Base-by-base conservation (phyloP, 73 alveolate species). In the Strombidium stylifer region DNA sequence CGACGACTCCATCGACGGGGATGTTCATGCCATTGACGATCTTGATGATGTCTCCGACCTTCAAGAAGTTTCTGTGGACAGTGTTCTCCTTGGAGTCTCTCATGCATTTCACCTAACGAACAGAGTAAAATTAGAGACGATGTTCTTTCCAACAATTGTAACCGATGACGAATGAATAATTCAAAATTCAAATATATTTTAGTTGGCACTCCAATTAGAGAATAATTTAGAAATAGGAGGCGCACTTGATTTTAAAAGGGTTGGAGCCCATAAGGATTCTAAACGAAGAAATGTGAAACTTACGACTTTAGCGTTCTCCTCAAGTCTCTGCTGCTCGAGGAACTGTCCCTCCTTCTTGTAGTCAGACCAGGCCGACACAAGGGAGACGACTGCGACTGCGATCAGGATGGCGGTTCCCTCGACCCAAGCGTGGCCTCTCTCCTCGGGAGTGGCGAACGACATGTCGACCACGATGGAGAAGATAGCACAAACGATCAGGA, bases 11-110 rank as follows among this genome's bases (percentile, higher is more conserved):
- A 73, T 96, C 99, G 0, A 98, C 98, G 1, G 99, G 99, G 14
- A 96, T 87, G 52, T 79, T 89, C 87, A 92, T 98, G 23, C 99
- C 99, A 46, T 95, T 82, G 81, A 85, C 90, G 28, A 94, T 84
- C 52, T 73, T 74, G 1, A 94, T 93, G 14, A 96, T 77, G 77
- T 96, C 99, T 8, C 99, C 99, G 28, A 86, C 93, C 49, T 88
- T 96, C 1, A 94, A 69, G 47, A 91, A 87, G 40, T 69, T 84
- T 18, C 91, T 90, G 20, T 91, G 77, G 15, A 94, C 72, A 51
- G 82, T 77, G 59, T 60, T 57, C 49, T 84, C 86, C 37, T 53
- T 76, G 6, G 97, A 94, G 44, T 85, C 81, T 72, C 99, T 73
- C 94, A 30, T 72, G 79, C 36, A 82, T 74, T 15, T 93, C 77